Conservation (phyloP, 306 rosid species). For the Prinsepia uniflora region DNA sequence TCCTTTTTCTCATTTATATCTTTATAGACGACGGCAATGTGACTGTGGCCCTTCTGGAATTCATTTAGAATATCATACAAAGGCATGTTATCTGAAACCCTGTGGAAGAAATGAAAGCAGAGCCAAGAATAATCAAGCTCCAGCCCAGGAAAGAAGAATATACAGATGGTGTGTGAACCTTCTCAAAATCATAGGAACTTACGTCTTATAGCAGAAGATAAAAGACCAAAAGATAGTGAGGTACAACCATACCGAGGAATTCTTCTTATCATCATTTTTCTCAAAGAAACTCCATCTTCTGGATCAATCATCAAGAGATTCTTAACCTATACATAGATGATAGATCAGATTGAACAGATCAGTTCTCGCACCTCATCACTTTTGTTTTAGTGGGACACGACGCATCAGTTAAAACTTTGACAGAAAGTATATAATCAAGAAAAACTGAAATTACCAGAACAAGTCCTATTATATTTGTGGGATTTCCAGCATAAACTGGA, state of each 20-base stretch:
- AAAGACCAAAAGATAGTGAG: conserved; percentile 16
- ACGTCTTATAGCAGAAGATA: conserved; percentile 9
- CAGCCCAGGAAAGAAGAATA: conserved; percentile 5
- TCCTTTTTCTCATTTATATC: conserved; percentile 56
- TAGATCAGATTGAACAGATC: conserved; percentile 14
- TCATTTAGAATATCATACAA: conserved; percentile 90
- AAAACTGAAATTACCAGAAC: conserved; percentile 66
- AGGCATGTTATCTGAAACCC: conserved; percentile 97
- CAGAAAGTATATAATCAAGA: neutral
- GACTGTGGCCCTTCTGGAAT: conserved; percentile 99
- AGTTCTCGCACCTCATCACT: neutral
- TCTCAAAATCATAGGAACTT: conserved; percentile 15
- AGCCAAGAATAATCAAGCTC: conserved; percentile 17
- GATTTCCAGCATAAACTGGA: conserved; percentile 75
- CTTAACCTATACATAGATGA: conserved; percentile 64
- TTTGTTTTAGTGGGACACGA: neutral
- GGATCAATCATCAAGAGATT: conserved; percentile 82
- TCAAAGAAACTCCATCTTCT: conserved; percentile 57
- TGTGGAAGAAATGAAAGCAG: conserved; percentile 34
- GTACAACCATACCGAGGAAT: conserved; percentile 68
- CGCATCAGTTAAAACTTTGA: neutral
- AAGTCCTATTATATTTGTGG: conserved; percentile 80
- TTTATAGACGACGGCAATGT: conserved; percentile 90
- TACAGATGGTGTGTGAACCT: neutral
- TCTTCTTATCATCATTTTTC: conserved; percentile 80